phyloP scores from a whole-genome alignment of 768 basidiomycete species.

The Amylocystis lapponica region DNA sequence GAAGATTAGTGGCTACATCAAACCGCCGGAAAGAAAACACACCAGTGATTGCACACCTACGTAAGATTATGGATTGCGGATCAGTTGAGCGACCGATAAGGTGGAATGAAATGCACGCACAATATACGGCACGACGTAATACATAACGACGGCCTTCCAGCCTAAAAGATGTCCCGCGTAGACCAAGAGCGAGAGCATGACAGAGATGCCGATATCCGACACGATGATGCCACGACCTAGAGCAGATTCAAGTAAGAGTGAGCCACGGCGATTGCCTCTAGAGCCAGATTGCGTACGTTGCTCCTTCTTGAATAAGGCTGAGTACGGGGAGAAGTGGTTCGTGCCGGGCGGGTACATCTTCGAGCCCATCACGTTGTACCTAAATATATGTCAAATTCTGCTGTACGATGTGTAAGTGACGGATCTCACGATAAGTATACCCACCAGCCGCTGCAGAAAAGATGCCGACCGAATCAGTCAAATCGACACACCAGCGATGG shows the following conservation, averaged over 20 bases:
- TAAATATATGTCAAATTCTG: neutral
- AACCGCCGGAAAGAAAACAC: neutral
- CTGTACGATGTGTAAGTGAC: neutral
- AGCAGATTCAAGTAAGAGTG: neutral
- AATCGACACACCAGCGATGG: neutral
- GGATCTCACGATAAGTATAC: slow-evolving; percentile 18
- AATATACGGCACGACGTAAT: slow-evolving; percentile 25
- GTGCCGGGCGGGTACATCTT: slow-evolving; percentile 24
- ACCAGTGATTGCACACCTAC: slow-evolving; percentile 29
- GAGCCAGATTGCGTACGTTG: slow-evolving; percentile 11
- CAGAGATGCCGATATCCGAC: slow-evolving; percentile 21
- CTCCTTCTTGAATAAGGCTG: slow-evolving; percentile 19
- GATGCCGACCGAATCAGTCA: neutral
- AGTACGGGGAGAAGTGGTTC: slow-evolving; percentile 25
- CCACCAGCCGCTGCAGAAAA: slow-evolving; percentile 20
- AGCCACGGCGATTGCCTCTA: neutral
- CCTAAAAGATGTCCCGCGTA: slow-evolving; percentile 13
- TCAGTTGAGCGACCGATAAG: neutral
- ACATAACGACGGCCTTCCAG: slow-evolving; percentile 16
- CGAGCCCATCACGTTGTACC: slow-evolving; percentile 23
- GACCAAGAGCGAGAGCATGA: slow-evolving; percentile 18
- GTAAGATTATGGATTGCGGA: too few relatives aligned
- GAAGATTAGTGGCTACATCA: neutral
- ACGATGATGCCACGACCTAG: slow-evolving; percentile 21
- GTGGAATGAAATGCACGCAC: slow-evolving; percentile 9